Evolutionary conservation across 1,139 yeast genomes (phyloP).

Genomic region (Debaryomyces nepalensis): DNA sequence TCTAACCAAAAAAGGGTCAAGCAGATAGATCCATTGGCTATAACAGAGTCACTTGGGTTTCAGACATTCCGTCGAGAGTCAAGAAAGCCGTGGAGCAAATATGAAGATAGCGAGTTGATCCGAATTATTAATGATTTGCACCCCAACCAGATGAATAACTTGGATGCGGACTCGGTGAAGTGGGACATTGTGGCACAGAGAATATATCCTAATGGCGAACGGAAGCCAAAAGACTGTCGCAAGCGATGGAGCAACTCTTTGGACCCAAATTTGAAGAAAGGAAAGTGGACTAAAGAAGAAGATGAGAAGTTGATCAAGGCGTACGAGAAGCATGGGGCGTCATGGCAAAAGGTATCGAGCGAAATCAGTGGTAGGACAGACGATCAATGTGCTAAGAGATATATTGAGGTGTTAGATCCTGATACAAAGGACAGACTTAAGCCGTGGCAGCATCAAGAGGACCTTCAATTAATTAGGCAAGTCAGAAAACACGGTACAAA

Average conservation of each 20-base stretch:
- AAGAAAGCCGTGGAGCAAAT: conserved; percentile 69
- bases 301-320: conserved; percentile 70
- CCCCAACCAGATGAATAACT: conserved; percentile 25
- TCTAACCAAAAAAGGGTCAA: conserved; percentile 23
- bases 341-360: conserved; percentile 84
- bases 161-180: conserved; percentile 46
- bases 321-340: conserved; percentile 69
- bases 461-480: conserved; percentile 63
- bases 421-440: conserved; percentile 74
- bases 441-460: conserved; percentile 84
- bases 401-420: conserved; percentile 88
- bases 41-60: conserved; percentile 76
- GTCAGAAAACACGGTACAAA: conserved; percentile 82
- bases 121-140: conserved; percentile 37
- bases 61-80: conserved; percentile 68
- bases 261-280: conserved; percentile 80
- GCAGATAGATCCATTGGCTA: conserved; percentile 66
- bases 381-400: conserved; percentile 93
- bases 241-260: conserved; percentile 81
- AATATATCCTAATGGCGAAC: conserved; percentile 36
- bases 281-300: conserved; percentile 89
- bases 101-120: conserved; percentile 59
- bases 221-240: conserved; percentile 72
- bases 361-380: conserved; percentile 86
- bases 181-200: conserved; percentile 72